These are phyloP conservation scores for Candida glaebosa DNA, from an alignment of 805 yeast genomes.

Conservation along the genomic window DNA sequence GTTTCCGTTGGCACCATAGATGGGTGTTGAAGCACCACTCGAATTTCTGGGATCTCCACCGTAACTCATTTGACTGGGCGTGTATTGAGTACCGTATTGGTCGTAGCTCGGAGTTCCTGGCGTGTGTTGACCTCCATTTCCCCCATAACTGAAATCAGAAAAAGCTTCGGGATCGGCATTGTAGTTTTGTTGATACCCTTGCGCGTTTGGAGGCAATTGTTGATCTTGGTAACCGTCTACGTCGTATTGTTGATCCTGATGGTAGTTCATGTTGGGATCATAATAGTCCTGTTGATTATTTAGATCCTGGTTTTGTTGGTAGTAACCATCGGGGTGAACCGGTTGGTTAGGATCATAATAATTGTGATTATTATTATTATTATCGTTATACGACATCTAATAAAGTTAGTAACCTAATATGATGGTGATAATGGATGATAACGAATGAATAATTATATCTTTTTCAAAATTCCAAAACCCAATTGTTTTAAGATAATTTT, in stretches of 20 bases:
- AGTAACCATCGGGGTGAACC: constrained; percentile 25
- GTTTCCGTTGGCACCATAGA: constrained; percentile 65
- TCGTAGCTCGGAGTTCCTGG: constrained; percentile 67
- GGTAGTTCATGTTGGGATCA: constrained; percentile 43
- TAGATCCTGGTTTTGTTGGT: constrained; percentile 26
- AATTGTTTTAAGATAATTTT: neutral
- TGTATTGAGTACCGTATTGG: constrained; percentile 65
- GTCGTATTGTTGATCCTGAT: constrained; percentile 50
- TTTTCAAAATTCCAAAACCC: neutral
- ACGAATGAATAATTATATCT: neutral
- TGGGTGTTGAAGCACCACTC: constrained; percentile 93
- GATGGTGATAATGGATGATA: neutral
- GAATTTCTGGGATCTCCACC: constrained; percentile 69
- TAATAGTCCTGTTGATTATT: constrained; percentile 46
- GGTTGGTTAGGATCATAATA: constrained; percentile 47
- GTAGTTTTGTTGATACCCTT: constrained; percentile 23
- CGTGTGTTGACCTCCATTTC: constrained; percentile 16
- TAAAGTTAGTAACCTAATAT: constrained; percentile 3
- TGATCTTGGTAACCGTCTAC: constrained; percentile 50
- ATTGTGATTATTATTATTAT: constrained; percentile 44
- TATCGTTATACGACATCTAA: constrained; percentile 61
- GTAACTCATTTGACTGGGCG: constrained; percentile 85
- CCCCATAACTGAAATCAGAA: constrained; percentile 64
- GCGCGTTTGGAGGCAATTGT: constrained; percentile 35
- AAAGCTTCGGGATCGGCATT: constrained; percentile 58